phyloP scores from a whole-genome alignment of 2,329 filamentous ascomycete species.

The Botrytis byssoidea region DNA sequence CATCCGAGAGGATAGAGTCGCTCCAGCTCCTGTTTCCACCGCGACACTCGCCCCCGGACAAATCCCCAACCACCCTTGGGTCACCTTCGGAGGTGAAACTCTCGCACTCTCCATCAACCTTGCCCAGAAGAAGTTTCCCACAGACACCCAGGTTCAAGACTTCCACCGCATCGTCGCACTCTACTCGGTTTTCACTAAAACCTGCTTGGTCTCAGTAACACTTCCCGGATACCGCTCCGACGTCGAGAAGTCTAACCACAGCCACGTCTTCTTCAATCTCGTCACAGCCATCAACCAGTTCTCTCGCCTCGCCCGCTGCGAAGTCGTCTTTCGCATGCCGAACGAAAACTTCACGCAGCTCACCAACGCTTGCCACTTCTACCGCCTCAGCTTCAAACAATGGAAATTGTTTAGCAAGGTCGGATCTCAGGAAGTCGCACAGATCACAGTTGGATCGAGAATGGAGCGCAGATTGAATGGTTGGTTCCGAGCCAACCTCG shows the following conservation, averaged over 20 bases:
- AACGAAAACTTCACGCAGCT: neutral
- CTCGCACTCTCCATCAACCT: neutral
- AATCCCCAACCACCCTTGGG: neutral
- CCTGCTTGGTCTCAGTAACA: neutral
- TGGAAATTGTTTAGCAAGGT: neutral
- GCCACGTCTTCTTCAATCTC: neutral
- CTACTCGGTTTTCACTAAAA: conserved; percentile 1
- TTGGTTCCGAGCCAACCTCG: neutral
- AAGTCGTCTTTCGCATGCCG: neutral
- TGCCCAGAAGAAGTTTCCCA: neutral
- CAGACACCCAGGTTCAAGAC: neutral
- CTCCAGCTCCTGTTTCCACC: neutral
- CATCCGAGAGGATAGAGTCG: neutral
- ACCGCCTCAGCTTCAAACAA: neutral
- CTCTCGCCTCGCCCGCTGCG: neutral
- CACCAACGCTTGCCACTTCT: neutral
- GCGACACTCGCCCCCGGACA: neutral
- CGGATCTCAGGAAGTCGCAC: neutral
- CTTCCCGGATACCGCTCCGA: neutral
- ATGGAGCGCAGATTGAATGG: neutral
- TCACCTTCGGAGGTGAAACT: neutral
- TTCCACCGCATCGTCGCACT: neutral
- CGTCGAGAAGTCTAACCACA: neutral
- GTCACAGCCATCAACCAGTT: neutral
- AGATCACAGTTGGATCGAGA: neutral